phyloP scores from a whole-genome alignment of 352 stramenopile species.

The Pythium phragmiticola region DNA sequence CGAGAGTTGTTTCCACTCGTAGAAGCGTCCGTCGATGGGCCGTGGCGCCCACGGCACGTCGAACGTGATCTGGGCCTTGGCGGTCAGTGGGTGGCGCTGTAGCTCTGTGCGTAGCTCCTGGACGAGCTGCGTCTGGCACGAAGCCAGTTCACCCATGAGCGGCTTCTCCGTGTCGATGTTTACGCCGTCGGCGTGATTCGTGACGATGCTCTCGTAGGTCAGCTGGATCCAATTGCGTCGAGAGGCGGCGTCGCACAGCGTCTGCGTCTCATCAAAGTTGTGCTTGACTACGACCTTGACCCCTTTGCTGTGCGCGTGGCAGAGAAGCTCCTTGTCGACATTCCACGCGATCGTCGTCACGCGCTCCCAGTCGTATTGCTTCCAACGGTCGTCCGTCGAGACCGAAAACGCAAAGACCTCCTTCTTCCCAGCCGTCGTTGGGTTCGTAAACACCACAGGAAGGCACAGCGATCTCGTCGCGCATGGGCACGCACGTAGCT shows the following conservation, averaged over 20 bases:
- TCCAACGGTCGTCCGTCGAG: constrained; percentile 58
- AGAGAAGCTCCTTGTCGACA: constrained; percentile 77
- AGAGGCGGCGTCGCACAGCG: constrained; percentile 52
- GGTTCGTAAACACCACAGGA: constrained; percentile 34
- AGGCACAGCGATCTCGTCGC: constrained; percentile 45
- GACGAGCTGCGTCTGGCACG: constrained; percentile 57
- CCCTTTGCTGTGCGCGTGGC: constrained; percentile 70
- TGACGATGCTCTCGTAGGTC: constrained; percentile 58
- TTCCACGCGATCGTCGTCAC: constrained; percentile 86
- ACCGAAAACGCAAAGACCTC: constrained; percentile 84
- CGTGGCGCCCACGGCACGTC: constrained; percentile 78
- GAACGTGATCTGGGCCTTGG: constrained; percentile 78
- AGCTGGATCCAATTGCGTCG: constrained; percentile 56
- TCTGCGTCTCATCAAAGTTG: constrained; percentile 70
- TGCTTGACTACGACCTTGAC: constrained; percentile 81
- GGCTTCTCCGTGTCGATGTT: constrained; percentile 84
- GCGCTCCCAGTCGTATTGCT: constrained; percentile 76
- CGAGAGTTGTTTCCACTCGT: constrained; percentile 74
- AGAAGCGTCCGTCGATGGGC: constrained; percentile 80
- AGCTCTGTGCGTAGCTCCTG: constrained; percentile 64
- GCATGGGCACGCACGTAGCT: constrained; percentile 54
- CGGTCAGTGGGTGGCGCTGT: constrained; percentile 46
- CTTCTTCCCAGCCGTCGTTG: constrained; percentile 20
- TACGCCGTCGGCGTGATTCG: constrained; percentile 75
- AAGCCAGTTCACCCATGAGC: constrained; percentile 41